Conservation (phyloP, 768 basidiomycete species). For the Suillus hirtellus region DNA sequence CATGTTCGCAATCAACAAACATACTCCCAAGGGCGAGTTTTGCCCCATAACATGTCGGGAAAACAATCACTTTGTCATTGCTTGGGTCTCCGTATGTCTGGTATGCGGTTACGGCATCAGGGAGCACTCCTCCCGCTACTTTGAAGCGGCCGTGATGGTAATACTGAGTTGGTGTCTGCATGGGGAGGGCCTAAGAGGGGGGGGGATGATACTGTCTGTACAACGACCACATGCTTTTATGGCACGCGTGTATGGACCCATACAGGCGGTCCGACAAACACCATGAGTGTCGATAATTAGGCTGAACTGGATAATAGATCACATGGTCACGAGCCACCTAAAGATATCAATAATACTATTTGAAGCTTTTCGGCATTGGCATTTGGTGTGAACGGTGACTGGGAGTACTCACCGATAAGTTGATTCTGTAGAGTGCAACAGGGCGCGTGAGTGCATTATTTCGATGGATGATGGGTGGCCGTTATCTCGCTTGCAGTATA, state of each 20-base stretch:
- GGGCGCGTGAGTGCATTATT: background rate
- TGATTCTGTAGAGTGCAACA: background rate
- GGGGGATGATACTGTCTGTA: background rate
- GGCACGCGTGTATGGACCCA: background rate
- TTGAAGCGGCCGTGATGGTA: constrained; percentile 56
- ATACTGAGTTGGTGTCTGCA: constrained; percentile 37
- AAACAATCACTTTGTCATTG: constrained; percentile 54
- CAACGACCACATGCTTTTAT: constrained; percentile 1
- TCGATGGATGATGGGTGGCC: background rate
- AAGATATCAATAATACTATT: background rate
- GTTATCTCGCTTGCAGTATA: background rate
- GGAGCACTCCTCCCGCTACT: constrained; percentile 52
- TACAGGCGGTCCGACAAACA: background rate
- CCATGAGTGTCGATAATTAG: background rate
- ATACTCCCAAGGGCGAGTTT: constrained; percentile 47
- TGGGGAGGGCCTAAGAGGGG: constrained; percentile 1
- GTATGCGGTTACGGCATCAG: constrained; percentile 59
- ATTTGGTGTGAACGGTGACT: constrained; percentile 2
- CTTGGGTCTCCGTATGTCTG: constrained; percentile 51
- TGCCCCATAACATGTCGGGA: constrained; percentile 57
- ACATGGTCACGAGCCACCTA: background rate
- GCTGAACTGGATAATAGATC: background rate
- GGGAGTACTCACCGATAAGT: background rate
- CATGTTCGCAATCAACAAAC: constrained; percentile 22
- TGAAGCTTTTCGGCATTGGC: background rate